Evolutionary conservation across 495 filamentous ascomycete species (phyloP), one percentile per base, ranked within the genome.

Genomic region (Hyaloscypha bicolor): DNA sequence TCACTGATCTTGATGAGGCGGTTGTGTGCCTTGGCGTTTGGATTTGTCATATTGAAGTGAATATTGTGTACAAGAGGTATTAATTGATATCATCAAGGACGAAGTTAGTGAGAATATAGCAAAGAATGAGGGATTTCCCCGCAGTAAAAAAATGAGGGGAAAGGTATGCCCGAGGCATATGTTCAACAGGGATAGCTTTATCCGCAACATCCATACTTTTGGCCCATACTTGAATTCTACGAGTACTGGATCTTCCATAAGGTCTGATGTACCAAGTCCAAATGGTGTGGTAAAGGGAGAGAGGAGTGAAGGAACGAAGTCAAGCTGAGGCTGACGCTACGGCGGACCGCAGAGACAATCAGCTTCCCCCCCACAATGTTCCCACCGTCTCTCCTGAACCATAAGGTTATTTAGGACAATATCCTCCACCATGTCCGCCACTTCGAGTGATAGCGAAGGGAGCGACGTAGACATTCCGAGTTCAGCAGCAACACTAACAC

Each of bases 1-100:
- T 79, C 79, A 29, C 68, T 78, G 57, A 81, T 71, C 64, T 81
- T 74, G 16, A 71, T 75, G 22, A 82, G 65, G 51, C 80, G 74
- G 53, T 35, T 63, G 42, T 72, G 69, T 11, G 73, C 73, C 42
- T 62, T 68, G 12, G 71, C 65, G 33, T 14, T 51, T 30, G 63
- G 63, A 33, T 60, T 55, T 6, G 59, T 3, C 64, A 70, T 71
- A 14, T 48, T 19, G 42, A 16, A 3, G 1, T 68, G 55, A 65
- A 53, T 25, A 51, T 22, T 37, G 57, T 9, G 56, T 60, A 4
- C 6, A 9, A 29, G 53, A 56, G 9, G 29, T 29, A 16, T 48
- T 48, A 48, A 48, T 19, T 48, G 42, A 19, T 48, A 48, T 4
- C 42, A 12, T 48, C 42, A 48, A 48, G 9, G 42, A 14, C 42